These are phyloP conservation scores for Trichophyton simii DNA, from an alignment of 2,329 filamentous ascomycete genomes.

Conservation along the genomic window DNA sequence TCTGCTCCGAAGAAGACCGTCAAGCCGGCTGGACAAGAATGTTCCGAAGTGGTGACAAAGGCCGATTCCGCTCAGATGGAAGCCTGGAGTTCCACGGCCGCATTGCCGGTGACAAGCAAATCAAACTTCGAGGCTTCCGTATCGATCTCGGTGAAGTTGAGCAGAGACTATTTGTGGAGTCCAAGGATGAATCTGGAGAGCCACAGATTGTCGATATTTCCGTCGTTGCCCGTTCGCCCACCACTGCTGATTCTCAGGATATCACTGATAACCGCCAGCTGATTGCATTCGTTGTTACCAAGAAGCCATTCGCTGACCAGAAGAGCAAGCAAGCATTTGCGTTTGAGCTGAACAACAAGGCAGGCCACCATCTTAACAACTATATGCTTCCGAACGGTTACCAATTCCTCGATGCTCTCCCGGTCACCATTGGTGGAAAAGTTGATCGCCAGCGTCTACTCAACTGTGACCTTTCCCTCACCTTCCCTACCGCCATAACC, in stretches of 20 bases:
- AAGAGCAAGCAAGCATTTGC: conserved; percentile 6
- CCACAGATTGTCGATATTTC: conserved; percentile 8
- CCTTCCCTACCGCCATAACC: not conserved
- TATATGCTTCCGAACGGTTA: conserved; percentile 11
- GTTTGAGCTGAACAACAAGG: conserved; percentile 4
- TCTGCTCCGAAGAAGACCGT: conserved; percentile 8
- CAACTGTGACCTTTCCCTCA: conserved; percentile 2
- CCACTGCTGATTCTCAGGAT: not conserved
- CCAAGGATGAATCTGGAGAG: conserved; percentile 3
- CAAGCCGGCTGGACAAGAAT: conserved; percentile 13
- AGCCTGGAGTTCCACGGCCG: conserved; percentile 16
- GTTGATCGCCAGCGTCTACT: conserved; percentile 8
- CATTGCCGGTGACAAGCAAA: conserved; percentile 14
- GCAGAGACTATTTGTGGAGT: conserved; percentile 6
- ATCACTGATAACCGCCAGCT: conserved; percentile 9
- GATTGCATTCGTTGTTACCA: conserved; percentile 7
- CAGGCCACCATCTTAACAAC: conserved; percentile 4
- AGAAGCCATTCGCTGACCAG: conserved; percentile 6
- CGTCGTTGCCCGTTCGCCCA: conserved; percentile 4
- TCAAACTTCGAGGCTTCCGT: conserved; percentile 16
- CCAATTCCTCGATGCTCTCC: conserved; percentile 8
- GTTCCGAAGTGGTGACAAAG: conserved; percentile 17
- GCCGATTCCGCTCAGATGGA: conserved; percentile 15
- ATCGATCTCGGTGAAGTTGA: conserved; percentile 36
- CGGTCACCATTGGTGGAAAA: conserved; percentile 8